A percentile compares a stretch with the other conserved stretches of the same genome.
phyloP scores from a whole-genome alignment of 257 asterid species.

The Fraxinus pennsylvanica region DNA sequence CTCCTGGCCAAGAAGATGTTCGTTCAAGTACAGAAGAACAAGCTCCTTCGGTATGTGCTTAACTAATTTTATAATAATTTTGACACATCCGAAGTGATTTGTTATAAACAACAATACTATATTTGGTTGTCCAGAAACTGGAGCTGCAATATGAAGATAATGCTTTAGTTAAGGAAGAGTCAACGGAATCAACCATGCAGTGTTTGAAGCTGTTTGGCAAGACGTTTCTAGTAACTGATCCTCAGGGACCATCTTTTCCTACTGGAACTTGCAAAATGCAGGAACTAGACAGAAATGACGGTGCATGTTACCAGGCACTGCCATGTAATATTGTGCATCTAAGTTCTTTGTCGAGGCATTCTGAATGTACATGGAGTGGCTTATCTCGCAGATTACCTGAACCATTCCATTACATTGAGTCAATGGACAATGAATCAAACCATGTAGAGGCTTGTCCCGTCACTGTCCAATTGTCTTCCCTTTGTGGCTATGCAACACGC shows the following conservation, averaged over 20 bases:
- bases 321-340: slow-evolving; percentile 39
- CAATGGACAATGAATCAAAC: slow-evolving; percentile 8
- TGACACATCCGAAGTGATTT: not conserved
- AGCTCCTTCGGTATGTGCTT: slow-evolving; percentile 45
- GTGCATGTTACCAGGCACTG: slow-evolving; percentile 11
- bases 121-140: slow-evolving; percentile 44
- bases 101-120: slow-evolving; percentile 7
- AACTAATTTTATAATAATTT: slow-evolving; percentile 4
- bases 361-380: slow-evolving; percentile 26
- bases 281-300: slow-evolving; percentile 31
- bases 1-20: slow-evolving; percentile 40
- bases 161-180: slow-evolving; percentile 40
- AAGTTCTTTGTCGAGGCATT: slow-evolving; percentile 23
- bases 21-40: slow-evolving; percentile 46
- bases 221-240: slow-evolving; percentile 56
- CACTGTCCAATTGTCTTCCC: slow-evolving; percentile 46
- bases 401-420: slow-evolving; percentile 21
- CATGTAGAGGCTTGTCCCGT: slow-evolving; percentile 1
- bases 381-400: slow-evolving; percentile 23
- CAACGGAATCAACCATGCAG: slow-evolving; percentile 45
- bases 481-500: slow-evolving; percentile 27
- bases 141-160: slow-evolving; percentile 44
- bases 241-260: slow-evolving; percentile 34
- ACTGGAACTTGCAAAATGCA: slow-evolving; percentile 34
- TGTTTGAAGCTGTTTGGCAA: slow-evolving; percentile 82